A percentile compares a stretch with the other conserved stretches of the same genome.
Conservation (phyloP, 495 filamentous ascomycete species). For the Chaetomidium leptoderma region DNA sequence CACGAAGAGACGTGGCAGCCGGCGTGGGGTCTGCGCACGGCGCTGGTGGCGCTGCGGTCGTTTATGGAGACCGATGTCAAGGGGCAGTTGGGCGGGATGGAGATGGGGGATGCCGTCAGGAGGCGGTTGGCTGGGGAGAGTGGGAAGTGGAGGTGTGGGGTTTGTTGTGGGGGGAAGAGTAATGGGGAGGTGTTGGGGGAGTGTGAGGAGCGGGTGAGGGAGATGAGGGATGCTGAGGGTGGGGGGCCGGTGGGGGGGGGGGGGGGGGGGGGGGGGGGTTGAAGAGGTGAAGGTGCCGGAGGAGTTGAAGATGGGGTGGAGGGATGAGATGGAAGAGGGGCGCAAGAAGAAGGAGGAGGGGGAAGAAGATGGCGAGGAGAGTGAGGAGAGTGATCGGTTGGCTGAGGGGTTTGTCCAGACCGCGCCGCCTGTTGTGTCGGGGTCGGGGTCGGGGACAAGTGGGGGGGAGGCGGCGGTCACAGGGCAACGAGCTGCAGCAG, state of each 20-base stretch:
- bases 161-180: constrained; percentile 62
- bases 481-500: constrained; percentile 4
- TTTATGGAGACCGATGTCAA: constrained; percentile 72
- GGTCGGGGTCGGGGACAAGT: no score
- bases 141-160: constrained; percentile 45
- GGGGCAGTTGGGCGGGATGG: constrained; percentile 86
- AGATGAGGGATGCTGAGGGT: constrained; percentile 38
- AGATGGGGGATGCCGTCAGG: constrained; percentile 60
- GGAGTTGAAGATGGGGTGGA: constrained; percentile 55
- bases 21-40: constrained; percentile 88
- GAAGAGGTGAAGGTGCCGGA: constrained; percentile 53
- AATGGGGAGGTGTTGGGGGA: constrained; percentile 71
- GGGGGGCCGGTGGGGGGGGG: constrained; percentile 10
- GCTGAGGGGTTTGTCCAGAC: constrained; percentile 51
- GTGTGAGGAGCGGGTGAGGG: constrained; percentile 54
- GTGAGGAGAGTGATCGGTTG: constrained; percentile 38
- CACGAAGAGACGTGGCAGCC: constrained; percentile 99
- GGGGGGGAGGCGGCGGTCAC: constrained; percentile 12
- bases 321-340: constrained; percentile 47
- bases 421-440: no score
- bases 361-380: constrained; percentile 19
- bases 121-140: constrained; percentile 62
- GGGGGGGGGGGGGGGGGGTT: constrained; percentile 25
- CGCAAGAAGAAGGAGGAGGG: constrained; percentile 11
- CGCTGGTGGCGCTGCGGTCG: constrained; percentile 61